phyloP scores from a whole-genome alignment of 2,329 filamentous ascomycete genomes.

The Amauroascus verrucosus region DNA sequence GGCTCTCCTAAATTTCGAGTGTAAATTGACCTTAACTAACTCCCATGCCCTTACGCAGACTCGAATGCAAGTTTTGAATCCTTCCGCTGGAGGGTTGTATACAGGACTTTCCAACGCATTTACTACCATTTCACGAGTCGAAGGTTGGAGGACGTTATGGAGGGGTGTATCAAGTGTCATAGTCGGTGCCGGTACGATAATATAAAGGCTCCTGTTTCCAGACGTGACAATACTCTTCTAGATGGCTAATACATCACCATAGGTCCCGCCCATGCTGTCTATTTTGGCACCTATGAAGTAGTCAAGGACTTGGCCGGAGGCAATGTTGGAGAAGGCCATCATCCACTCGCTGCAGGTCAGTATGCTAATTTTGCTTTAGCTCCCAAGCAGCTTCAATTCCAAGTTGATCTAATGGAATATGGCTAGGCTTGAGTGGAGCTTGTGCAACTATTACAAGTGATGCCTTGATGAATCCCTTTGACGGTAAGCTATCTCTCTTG shows the following conservation, averaged over 20 bases:
- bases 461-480: conserved; percentile 98
- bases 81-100: conserved; percentile 69
- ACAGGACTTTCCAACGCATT: conserved; percentile 86
- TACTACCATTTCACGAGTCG: conserved; percentile 78
- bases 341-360: conserved; percentile 84
- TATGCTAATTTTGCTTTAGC: conserved; percentile 7
- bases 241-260: conserved; percentile 18
- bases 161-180: conserved; percentile 93
- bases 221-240: neutral
- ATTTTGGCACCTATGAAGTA: conserved; percentile 95
- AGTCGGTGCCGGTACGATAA: conserved; percentile 69
- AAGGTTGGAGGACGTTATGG: conserved; percentile 88
- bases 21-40: neutral
- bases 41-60: conserved; percentile 49
- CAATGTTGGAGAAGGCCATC: conserved; percentile 72
- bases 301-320: conserved; percentile 95
- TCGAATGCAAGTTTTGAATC: conserved; percentile 92
- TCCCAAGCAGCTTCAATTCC: neutral
- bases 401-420: conserved; percentile 3
- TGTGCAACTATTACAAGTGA: conserved; percentile 94
- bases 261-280: conserved; percentile 95
- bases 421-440: conserved; percentile 78
- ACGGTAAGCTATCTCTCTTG: conserved; percentile 52
- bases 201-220: conserved; percentile 2
- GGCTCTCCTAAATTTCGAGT: neutral